A percentile compares a stretch with the other conserved stretches of the same genome.
Evolutionary conservation across 306 rosid species (phyloP).

Genomic region (Cotoneaster glaucophyllus): DNA sequence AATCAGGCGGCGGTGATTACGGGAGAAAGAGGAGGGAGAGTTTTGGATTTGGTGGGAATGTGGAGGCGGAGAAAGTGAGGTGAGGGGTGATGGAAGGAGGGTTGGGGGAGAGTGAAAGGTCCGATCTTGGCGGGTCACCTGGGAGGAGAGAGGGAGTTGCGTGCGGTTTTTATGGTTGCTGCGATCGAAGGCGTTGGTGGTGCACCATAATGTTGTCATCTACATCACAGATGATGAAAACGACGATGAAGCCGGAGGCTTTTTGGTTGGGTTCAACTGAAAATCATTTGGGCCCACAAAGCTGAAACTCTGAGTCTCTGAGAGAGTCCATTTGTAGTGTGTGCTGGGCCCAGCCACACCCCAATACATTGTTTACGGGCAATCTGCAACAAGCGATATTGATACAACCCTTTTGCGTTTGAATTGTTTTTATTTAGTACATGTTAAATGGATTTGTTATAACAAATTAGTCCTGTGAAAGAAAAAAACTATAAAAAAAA

Average conservation of each 20-base stretch:
- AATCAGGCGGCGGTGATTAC: not conserved
- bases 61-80: not conserved
- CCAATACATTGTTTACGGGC: not conserved
- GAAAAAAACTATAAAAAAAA: too few relatives aligned
- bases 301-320: not conserved
- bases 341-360: not conserved
- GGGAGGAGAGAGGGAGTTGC: not conserved
- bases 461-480: too few relatives aligned
- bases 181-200: not conserved
- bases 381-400: too few relatives aligned
- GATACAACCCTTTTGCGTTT: too few relatives aligned
- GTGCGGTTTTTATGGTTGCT: not conserved
- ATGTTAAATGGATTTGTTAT: not conserved
- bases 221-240: not conserved
- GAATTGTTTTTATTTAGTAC: too few relatives aligned
- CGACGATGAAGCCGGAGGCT: not conserved
- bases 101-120: not conserved
- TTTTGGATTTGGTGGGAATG: not conserved
- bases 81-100: not conserved
- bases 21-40: not conserved
- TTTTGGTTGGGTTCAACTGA: not conserved
- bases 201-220: not conserved
- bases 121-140: constrained; percentile 4
- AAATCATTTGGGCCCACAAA: not conserved
- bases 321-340: not conserved